A percentile compares a stretch with the other conserved stretches of the same genome.
These are phyloP conservation scores for Candida odintsovae DNA, from an alignment of 805 yeast species.

Conservation along the genomic window DNA sequence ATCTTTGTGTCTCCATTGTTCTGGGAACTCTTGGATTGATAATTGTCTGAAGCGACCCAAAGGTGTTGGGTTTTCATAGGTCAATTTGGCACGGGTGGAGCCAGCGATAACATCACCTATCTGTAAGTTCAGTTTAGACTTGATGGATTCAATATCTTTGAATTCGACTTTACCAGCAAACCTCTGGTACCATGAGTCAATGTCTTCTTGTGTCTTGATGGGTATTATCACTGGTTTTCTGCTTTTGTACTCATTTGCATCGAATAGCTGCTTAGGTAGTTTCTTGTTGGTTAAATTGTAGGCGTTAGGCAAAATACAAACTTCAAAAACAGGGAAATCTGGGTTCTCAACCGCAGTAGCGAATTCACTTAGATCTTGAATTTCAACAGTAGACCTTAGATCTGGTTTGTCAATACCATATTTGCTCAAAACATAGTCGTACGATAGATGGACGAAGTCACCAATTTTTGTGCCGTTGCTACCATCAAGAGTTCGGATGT, in stretches of 20 bases:
- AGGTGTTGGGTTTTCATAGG: conserved; percentile 95
- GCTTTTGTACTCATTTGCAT: conserved; percentile 39
- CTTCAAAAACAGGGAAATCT: conserved; percentile 69
- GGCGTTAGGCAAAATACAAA: conserved; percentile 53
- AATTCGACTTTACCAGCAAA: conserved; percentile 28
- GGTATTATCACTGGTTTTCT: conserved; percentile 56
- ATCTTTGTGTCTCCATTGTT: conserved; percentile 29
- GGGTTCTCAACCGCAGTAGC: conserved; percentile 29
- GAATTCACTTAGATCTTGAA: conserved; percentile 13
- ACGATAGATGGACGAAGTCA: conserved; percentile 44
- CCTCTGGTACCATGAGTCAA: conserved; percentile 37
- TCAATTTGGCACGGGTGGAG: conserved; percentile 59
- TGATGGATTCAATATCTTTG: conserved; percentile 26
- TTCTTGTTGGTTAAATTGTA: conserved; percentile 10
- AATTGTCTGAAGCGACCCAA: conserved; percentile 80
- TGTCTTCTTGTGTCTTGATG: conserved; percentile 37
- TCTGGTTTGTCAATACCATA: conserved; percentile 97
- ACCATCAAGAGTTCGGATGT: conserved; percentile 20
- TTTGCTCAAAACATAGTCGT: conserved; percentile 58
- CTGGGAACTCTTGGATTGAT: conserved; percentile 51
- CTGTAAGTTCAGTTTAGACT: conserved; percentile 34
- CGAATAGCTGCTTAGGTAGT: conserved; percentile 34
- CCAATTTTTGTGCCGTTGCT: conserved; percentile 12
- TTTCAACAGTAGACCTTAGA: conserved; percentile 52
- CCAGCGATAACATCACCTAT: conserved; percentile 75